phyloP scores from a whole-genome alignment of 1,139 yeast genomes.

The Blastobotrys petasosporus region DNA sequence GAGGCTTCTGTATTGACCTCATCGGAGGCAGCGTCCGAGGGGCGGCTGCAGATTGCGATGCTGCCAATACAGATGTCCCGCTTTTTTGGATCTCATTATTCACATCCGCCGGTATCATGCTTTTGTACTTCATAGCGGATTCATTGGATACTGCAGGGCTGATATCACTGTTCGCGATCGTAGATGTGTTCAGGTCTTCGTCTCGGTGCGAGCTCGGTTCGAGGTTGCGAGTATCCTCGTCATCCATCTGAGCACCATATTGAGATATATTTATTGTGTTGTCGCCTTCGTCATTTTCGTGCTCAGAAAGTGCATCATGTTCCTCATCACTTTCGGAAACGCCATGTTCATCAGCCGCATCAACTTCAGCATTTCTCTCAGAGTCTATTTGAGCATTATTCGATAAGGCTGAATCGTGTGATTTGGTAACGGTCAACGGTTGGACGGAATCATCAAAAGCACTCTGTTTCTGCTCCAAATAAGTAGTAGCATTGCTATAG shows the following conservation, averaged over 20 bases:
- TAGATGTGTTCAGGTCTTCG: too few species aligned
- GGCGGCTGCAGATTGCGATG: not conserved
- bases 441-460: slow-evolving; percentile 21
- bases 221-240: too few species aligned
- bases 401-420: slow-evolving; percentile 9
- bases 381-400: not conserved
- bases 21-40: not conserved
- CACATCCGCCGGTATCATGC: not conserved
- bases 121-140: not conserved
- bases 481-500: slow-evolving; percentile 29
- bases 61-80: not conserved
- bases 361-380: slow-evolving; percentile 9
- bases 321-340: slow-evolving; percentile 5
- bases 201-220: too few species aligned
- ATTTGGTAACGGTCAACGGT: slow-evolving; percentile 22
- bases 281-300: too few species aligned
- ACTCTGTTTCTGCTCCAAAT: slow-evolving; percentile 17
- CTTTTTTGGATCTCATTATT: not conserved
- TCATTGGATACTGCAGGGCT: not conserved
- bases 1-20: slow-evolving; percentile 26
- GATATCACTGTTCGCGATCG: slow-evolving; percentile 1
- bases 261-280: too few species aligned
- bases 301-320: not conserved
- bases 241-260: too few species aligned
- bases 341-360: slow-evolving; percentile 8